Evolutionary conservation across 352 stramenopile genomes (phyloP).

Genomic region (Phytophthora uliginosa): DNA sequence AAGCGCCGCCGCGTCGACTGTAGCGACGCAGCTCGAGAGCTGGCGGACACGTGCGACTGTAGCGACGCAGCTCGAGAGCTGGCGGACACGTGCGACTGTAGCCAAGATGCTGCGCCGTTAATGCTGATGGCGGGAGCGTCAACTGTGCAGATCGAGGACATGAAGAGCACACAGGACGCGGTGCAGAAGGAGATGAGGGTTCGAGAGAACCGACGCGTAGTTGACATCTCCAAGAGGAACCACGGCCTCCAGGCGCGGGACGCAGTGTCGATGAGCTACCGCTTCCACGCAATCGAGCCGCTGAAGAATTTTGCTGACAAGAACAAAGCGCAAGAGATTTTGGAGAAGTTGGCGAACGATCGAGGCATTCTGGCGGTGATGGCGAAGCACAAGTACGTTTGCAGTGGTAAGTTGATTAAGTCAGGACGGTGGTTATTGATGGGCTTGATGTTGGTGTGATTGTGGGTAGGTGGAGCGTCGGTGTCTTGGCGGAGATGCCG

Average conservation of each 20-base stretch:
- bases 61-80: slow-evolving; percentile 22
- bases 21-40: slow-evolving; percentile 16
- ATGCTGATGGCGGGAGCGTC: slow-evolving; percentile 65
- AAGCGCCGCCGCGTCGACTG: slow-evolving; percentile 59
- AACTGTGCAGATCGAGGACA: slow-evolving; percentile 51
- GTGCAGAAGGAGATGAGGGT: slow-evolving; percentile 45
- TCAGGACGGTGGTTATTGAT: background rate
- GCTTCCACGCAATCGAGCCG: slow-evolving; percentile 81
- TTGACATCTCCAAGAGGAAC: slow-evolving; percentile 72
- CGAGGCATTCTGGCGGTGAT: slow-evolving; percentile 91
- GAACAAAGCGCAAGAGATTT: slow-evolving; percentile 75
- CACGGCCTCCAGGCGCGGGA: slow-evolving; percentile 44
- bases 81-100: slow-evolving; percentile 40
- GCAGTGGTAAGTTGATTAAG: background rate
- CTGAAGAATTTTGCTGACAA: slow-evolving; percentile 66
- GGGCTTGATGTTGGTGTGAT: background rate
- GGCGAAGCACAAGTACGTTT: slow-evolving; percentile 85
- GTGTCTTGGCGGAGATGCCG: slow-evolving; percentile 89
- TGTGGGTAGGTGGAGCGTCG: slow-evolving; percentile 83
- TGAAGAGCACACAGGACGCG: slow-evolving; percentile 56
- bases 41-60: slow-evolving; percentile 42
- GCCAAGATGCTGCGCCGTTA: slow-evolving; percentile 27
- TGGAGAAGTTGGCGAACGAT: slow-evolving; percentile 89
- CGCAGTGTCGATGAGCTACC: slow-evolving; percentile 56
- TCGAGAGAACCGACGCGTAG: slow-evolving; percentile 56